These are phyloP conservation scores for Scytalidium lignicola DNA, from an alignment of 2,329 filamentous ascomycete species.

Conservation along the genomic window DNA sequence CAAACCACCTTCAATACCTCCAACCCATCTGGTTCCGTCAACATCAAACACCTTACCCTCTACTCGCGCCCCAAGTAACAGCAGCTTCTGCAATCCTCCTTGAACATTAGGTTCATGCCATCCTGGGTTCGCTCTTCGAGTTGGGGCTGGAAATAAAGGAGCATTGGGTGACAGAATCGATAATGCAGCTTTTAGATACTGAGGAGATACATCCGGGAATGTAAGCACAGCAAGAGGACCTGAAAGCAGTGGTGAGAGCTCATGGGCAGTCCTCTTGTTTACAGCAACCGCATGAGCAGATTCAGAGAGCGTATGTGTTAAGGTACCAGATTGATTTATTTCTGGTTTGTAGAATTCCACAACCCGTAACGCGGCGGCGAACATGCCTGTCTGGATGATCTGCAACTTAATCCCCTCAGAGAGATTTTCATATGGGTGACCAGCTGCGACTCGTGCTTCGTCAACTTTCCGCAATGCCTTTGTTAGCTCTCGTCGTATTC, in stretches of 20 bases:
- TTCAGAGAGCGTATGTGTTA: constrained; percentile 55
- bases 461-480: constrained; percentile 60
- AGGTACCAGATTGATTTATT: constrained; percentile 18
- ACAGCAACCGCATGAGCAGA: constrained; percentile 28
- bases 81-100: constrained; percentile 76
- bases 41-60: constrained; percentile 56
- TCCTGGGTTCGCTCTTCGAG: constrained; percentile 67
- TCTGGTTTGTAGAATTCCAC: constrained; percentile 73
- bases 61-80: constrained; percentile 79
- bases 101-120: constrained; percentile 80
- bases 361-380: constrained; percentile 77
- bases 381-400: constrained; percentile 84
- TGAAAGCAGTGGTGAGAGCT: constrained; percentile 69
- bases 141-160: constrained; percentile 71
- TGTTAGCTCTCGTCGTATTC: constrained; percentile 58
- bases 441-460: constrained; percentile 41
- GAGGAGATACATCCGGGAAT: constrained; percentile 77
- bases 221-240: constrained; percentile 77
- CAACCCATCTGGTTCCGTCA: constrained; percentile 55
- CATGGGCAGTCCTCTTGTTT: constrained; percentile 46
- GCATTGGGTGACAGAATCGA: constrained; percentile 69
- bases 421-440: constrained; percentile 38
- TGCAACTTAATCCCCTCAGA: constrained; percentile 67
- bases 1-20: constrained; percentile 75
- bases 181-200: constrained; percentile 76